phyloP scores from a whole-genome alignment of 2,329 filamentous ascomycete species.

The Annulohypoxylon truncatum region DNA sequence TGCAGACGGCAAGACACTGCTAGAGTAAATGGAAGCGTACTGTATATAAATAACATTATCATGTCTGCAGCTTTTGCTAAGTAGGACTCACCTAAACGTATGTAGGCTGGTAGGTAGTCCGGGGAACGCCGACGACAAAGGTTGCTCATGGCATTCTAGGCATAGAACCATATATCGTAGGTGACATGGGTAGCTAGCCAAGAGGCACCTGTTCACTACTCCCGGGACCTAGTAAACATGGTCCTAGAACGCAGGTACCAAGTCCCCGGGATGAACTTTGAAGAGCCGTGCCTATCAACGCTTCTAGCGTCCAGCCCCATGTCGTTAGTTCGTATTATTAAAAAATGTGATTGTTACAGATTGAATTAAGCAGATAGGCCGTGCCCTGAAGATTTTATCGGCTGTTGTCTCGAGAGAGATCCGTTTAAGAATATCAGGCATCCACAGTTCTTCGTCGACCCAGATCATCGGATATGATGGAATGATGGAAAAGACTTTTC shows the following conservation, averaged over 20 bases:
- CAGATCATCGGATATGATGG: slow-evolving; percentile 8
- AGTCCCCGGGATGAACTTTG: slow-evolving; percentile 16
- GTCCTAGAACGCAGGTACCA: slow-evolving; percentile 8
- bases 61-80: neutral
- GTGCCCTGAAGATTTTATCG: slow-evolving; percentile 5
- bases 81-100: neutral
- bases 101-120: no score
- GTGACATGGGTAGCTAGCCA: neutral
- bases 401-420: neutral
- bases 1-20: slow-evolving; percentile 1
- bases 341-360: slow-evolving; percentile 7
- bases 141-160: neutral
- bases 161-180: neutral
- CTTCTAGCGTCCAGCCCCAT: slow-evolving; percentile 17
- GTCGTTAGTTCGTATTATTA: slow-evolving; percentile 14
- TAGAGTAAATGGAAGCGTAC: slow-evolving; percentile 6
- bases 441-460: slow-evolving; percentile 10
- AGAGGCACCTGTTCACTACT: neutral
- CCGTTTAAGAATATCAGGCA: slow-evolving; percentile 16
- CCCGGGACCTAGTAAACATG: neutral
- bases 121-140: neutral
- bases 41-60: neutral
- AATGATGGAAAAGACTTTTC: slow-evolving; percentile 10
- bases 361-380: slow-evolving; percentile 1
- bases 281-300: neutral